These are phyloP conservation scores for Trichoderma gracile DNA, from an alignment of 2,329 filamentous ascomycete genomes.

Conservation along the genomic window DNA sequence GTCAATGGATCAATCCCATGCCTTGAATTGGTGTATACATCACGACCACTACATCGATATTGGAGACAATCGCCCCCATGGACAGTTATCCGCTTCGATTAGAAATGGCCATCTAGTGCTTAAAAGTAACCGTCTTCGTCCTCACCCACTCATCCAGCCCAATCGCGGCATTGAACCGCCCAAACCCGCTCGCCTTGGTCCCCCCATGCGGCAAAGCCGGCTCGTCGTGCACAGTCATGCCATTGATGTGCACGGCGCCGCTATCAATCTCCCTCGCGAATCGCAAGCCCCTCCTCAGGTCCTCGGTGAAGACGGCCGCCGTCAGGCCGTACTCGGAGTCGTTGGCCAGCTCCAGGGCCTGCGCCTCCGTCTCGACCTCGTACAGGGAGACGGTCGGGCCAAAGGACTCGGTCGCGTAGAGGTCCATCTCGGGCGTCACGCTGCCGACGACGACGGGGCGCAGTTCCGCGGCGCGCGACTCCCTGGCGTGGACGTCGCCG, in stretches of 20 bases:
- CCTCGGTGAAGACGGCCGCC: slow-evolving; percentile 70
- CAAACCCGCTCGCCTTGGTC: slow-evolving; percentile 63
- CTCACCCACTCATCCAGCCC: slow-evolving; percentile 63
- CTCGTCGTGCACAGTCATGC: slow-evolving; percentile 67
- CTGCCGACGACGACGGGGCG: slow-evolving; percentile 67
- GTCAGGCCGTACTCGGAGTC: slow-evolving; percentile 78
- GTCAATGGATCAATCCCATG: neutral
- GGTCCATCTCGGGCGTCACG: slow-evolving; percentile 65
- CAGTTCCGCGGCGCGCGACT: slow-evolving; percentile 47
- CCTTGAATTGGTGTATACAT: neutral
- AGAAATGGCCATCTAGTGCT: slow-evolving; percentile 32
- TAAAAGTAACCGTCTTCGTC: slow-evolving; percentile 65
- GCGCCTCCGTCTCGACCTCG: slow-evolving; percentile 66
- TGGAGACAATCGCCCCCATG: no score
- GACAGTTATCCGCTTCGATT: no score
- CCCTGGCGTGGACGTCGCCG: slow-evolving; percentile 40
- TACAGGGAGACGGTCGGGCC: slow-evolving; percentile 72
- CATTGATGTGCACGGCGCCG: slow-evolving; percentile 68
- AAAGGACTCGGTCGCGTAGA: slow-evolving; percentile 76
- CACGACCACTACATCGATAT: no score
- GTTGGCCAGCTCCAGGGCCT: slow-evolving; percentile 73
- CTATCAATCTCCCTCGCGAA: slow-evolving; percentile 65
- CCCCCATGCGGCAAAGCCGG: slow-evolving; percentile 64
- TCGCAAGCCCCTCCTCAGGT: slow-evolving; percentile 60
- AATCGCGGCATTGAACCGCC: slow-evolving; percentile 56